Evolutionary conservation across 257 asterid species (phyloP).

Genomic region (Asclepias syriaca): DNA sequence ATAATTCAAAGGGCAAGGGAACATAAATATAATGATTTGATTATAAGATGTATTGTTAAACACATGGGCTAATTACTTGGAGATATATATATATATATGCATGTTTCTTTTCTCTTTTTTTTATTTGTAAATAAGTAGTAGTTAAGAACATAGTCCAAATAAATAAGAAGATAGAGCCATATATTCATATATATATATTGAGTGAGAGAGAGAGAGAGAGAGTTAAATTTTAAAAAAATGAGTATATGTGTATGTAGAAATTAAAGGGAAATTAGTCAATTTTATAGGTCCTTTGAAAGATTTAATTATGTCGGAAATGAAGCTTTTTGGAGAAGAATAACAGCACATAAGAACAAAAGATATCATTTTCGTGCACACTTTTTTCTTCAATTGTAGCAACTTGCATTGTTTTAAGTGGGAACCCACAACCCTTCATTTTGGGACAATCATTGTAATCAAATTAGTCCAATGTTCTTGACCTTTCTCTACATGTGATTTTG

Average conservation of each 20-base stretch:
- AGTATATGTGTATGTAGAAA: no score
- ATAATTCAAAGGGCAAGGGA: not conserved
- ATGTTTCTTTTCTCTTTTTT: no score
- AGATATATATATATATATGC: no score
- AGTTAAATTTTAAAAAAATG: no score
- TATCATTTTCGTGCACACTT: no score
- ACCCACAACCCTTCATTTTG: conserved; percentile 10
- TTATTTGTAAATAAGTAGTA: no score
- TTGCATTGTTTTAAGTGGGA: conserved; percentile 10
- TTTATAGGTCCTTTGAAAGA: conserved; percentile 9
- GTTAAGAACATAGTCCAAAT: no score
- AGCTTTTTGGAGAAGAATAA: conserved; percentile 11
- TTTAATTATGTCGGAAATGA: conserved; percentile 18
- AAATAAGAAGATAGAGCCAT: no score
- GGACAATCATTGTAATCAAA: conserved; percentile 10
- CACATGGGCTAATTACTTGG: not conserved
- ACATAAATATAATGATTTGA: not conserved
- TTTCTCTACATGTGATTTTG: conserved; percentile 9
- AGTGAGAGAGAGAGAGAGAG: no score
- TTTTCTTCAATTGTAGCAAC: conserved; percentile 5
- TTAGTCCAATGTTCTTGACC: conserved; percentile 4
- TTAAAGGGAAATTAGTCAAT: not conserved
- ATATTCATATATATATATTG: no score
- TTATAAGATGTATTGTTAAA: not conserved
- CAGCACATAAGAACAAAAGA: not conserved